phyloP scores from a whole-genome alignment of 148 eudicot species.

The Cornus florida region DNA sequence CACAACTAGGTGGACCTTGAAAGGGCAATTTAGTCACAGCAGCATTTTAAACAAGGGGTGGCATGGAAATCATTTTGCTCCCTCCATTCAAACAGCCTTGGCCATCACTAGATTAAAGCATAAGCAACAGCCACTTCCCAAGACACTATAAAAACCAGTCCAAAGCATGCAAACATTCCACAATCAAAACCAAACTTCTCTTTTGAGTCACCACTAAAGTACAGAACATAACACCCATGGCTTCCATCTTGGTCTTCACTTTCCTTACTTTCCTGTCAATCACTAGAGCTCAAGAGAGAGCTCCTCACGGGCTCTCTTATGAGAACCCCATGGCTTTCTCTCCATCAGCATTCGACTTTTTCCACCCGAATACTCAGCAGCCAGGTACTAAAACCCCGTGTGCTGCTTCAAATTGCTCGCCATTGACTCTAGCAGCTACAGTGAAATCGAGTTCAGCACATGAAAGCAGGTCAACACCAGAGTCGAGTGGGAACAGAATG shows the following conservation, averaged over 20 bases:
- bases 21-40: not conserved
- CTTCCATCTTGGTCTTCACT: constrained; percentile 21
- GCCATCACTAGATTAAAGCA: constrained; percentile 40
- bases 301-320: constrained; percentile 64
- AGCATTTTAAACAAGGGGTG: not conserved
- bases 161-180: not conserved
- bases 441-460: constrained; percentile 36
- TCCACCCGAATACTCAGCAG: constrained; percentile 44
- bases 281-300: constrained; percentile 40
- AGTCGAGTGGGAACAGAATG: not conserved
- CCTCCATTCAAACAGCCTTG: constrained; percentile 25
- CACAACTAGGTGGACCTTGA: not conserved
- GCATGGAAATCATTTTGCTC: not conserved
- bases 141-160: constrained; percentile 27
- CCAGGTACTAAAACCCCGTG: constrained; percentile 22
- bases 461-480: constrained; percentile 15
- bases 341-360: constrained; percentile 60
- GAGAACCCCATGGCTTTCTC: constrained; percentile 49
- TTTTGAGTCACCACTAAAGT: not conserved
- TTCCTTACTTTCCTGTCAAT: constrained; percentile 25
- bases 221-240: constrained; percentile 10
- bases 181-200: not conserved
- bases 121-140: constrained; percentile 52
- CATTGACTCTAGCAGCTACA: constrained; percentile 44
- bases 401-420: constrained; percentile 27